These are phyloP conservation scores for Erigeron canadensis DNA, from an alignment of 129 eudicot species.

Conservation along the genomic window DNA sequence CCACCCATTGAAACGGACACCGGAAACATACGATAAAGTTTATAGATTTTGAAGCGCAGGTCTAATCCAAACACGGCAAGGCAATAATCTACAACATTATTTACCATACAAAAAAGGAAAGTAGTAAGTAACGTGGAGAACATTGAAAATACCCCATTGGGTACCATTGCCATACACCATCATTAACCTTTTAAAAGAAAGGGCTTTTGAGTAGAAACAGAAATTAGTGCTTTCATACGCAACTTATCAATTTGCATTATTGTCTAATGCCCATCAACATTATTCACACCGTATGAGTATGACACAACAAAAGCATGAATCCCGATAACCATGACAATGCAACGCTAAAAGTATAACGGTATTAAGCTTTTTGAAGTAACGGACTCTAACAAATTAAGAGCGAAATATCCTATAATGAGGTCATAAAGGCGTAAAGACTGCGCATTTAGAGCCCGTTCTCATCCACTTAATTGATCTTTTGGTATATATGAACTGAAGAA, in stretches of 20 bases:
- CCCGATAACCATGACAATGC: not conserved
- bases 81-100: constrained; percentile 18
- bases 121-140: constrained; percentile 25
- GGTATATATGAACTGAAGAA: not conserved
- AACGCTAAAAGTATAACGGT: constrained; percentile 4
- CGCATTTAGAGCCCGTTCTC: too few relatives aligned
- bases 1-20: constrained; percentile 7
- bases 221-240: constrained; percentile 38
- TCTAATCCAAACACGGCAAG: constrained; percentile 25
- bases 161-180: constrained; percentile 26
- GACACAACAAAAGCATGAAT: constrained; percentile 13
- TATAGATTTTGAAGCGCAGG: constrained; percentile 22
- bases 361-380: constrained; percentile 1
- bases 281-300: constrained; percentile 30
- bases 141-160: constrained; percentile 26
- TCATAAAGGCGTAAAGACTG: constrained; percentile 20
- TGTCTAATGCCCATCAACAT: constrained; percentile 28
- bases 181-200: constrained; percentile 25
- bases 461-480: not conserved
- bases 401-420: constrained; percentile 17
- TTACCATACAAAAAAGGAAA: constrained; percentile 30
- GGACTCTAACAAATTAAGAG: constrained; percentile 10
- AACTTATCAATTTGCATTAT: constrained; percentile 35
- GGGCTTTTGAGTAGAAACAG: constrained; percentile 26
- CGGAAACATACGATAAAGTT: not conserved